Evolutionary conservation across 192 early-diverging fungal genomes (phyloP), one percentile per base, ranked within the genome.

Genomic region (Entrophospora sp.): DNA sequence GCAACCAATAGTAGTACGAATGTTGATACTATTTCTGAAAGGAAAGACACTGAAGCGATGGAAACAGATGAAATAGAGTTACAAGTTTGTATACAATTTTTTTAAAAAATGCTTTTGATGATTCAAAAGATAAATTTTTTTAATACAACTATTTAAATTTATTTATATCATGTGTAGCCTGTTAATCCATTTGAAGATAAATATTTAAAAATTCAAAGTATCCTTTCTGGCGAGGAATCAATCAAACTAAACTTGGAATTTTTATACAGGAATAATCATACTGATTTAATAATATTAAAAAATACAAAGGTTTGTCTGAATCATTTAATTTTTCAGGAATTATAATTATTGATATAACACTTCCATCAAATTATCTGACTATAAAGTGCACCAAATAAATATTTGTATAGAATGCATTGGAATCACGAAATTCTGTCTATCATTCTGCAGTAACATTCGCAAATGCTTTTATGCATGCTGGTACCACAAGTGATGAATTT

Each of bases 381-480:
- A n/a, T n/a, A n/a, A n/a, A n/a, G n/a, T n/a, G n/a, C n/a, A n/a
- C n/a, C n/a, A n/a, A n/a, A n/a, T 38, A 14, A 52, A 30, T 27
- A 32, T 59, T 70, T 18, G 28, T 9, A 5, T 73, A 92, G 86
- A 89, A 89, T 57, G 83, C 90, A 10, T 74, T 97, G 27, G 97
- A 98, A 68, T 87, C 92, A 13, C 83, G 94, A 34, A 87, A 85
- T 64, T 96, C 96, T 5, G 83, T 97, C 10, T 95, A 89, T 59
- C 95, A 99, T 80, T 91, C 88, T 57, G 95, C 95, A 6, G 85
- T 98, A 16, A 93, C 95, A 1, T 91, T 98, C 73, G 87, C 95
- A 27, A 99, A 99, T 64, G 95, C 96, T 0, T 96, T 94, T 67
- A 96, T 96, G 94, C 89, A 96, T 55, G 92, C 95, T 24, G 97